Conservation (phyloP, 2,329 filamentous ascomycete species). For the Trichoderma atrobrunneum region DNA sequence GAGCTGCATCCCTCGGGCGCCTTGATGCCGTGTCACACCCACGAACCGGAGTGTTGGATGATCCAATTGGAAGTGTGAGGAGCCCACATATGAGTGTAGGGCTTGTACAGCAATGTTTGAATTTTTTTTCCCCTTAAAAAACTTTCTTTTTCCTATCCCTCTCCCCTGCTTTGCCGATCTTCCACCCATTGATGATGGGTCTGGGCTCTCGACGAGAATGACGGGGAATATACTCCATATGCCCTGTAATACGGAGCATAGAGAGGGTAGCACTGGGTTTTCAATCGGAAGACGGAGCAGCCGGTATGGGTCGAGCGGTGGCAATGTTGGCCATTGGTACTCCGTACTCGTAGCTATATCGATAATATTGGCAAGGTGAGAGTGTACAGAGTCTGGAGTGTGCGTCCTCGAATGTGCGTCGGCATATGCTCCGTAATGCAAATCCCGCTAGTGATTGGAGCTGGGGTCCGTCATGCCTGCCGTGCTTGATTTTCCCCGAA, state of each 20-base stretch:
- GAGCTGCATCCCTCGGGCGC: neutral
- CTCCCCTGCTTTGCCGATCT: neutral
- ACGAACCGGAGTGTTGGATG: neutral
- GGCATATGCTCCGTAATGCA: neutral
- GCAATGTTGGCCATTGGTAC: neutral
- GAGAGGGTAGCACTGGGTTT: neutral
- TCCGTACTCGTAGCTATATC: neutral
- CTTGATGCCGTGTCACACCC: neutral
- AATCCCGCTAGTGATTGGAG: neutral
- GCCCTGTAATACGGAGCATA: neutral
- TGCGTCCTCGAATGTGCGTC: neutral
- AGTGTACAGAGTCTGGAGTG: neutral
- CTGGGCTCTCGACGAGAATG: neutral
- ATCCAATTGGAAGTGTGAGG: neutral
- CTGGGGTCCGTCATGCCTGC: neutral
- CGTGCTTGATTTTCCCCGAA: neutral
- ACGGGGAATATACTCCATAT: neutral
- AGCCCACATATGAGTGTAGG: neutral
- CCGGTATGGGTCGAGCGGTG: neutral
- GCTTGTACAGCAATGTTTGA: neutral
- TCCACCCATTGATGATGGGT: neutral
- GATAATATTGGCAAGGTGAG: neutral
- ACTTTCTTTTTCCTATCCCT: neutral
- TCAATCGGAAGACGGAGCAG: neutral
- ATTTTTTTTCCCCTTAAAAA: neutral